phyloP scores from a whole-genome alignment of 805 yeast genomes.

The Nakazawaea ishiwadae region DNA sequence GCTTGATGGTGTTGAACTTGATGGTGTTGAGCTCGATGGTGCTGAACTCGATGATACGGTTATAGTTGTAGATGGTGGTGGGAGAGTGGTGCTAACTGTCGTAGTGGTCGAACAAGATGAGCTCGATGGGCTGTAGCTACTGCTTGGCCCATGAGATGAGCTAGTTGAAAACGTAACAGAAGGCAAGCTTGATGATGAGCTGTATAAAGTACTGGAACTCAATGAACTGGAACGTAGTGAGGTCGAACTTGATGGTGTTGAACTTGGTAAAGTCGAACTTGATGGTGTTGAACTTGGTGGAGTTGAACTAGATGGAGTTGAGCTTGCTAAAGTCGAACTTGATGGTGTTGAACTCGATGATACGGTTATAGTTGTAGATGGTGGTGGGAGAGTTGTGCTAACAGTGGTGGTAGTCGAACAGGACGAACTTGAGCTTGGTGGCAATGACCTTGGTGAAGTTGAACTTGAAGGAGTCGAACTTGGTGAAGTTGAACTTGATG shows the following conservation, averaged over 20 bases:
- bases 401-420: neutral
- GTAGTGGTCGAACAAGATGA: no score
- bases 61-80: no score
- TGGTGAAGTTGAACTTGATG: neutral
- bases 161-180: no score
- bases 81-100: no score
- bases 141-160: no score
- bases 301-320: constrained; percentile 1
- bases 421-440: neutral
- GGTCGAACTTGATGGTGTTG: neutral
- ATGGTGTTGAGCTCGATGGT: neutral
- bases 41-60: neutral
- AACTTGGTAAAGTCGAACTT: neutral
- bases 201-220: neutral
- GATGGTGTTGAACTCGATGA: neutral
- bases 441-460: neutral
- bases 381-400: neutral
- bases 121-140: no score
- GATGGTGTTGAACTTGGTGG: neutral
- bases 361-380: neutral
- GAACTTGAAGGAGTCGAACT: neutral
- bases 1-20: neutral
- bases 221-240: neutral
- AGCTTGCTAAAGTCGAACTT: constrained; percentile 1
- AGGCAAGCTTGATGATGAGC: no score